Conservation (phyloP, 1,284 basidiomycete genomes). For the Golubevia pallescens region DNA sequence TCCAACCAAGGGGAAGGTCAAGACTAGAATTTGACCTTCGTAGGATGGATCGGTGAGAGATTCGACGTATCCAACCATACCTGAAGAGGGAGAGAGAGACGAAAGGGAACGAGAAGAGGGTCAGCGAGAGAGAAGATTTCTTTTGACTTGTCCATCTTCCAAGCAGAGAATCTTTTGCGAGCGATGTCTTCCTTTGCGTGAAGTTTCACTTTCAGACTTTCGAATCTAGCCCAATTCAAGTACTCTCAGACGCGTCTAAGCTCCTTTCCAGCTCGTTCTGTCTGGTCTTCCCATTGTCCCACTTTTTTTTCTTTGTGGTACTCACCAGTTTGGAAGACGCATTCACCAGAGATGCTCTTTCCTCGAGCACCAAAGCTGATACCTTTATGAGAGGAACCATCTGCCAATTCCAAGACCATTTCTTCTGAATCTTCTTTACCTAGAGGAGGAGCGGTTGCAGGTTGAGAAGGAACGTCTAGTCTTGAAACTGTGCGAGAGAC, state of each 20-base stretch:
- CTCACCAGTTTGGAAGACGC: slow-evolving; percentile 98
- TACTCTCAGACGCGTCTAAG: not conserved
- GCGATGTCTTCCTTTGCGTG: no score
- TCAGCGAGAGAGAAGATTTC: not conserved
- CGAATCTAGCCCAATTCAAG: slow-evolving; percentile 11
- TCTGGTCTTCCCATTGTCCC: no score
- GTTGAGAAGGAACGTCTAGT: slow-evolving; percentile 5
- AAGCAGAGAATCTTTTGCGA: no score
- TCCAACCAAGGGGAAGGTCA: slow-evolving; percentile 95
- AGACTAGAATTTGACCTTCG: slow-evolving; percentile 94
- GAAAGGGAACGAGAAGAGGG: not conserved
- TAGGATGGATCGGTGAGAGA: slow-evolving; percentile 99
- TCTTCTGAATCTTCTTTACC: slow-evolving; percentile 24
- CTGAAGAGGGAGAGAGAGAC: slow-evolving; percentile 14
- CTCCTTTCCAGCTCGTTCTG: not conserved
- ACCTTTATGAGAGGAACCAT: slow-evolving; percentile 86
- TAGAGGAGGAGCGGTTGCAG: slow-evolving; percentile 18
- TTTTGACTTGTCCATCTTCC: not conserved
- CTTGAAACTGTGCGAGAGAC: slow-evolving; percentile 1
- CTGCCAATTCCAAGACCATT: slow-evolving; percentile 85
- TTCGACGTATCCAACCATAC: slow-evolving; percentile 95
- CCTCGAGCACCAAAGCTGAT: slow-evolving; percentile 90
- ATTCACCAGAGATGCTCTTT: slow-evolving; percentile 94
- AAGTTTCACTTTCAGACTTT: slow-evolving; percentile 16
- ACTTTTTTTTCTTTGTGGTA: slow-evolving; percentile 15